Base-by-base conservation (phyloP, 345 rosid genomes). In the Syzygium oleosum region DNA sequence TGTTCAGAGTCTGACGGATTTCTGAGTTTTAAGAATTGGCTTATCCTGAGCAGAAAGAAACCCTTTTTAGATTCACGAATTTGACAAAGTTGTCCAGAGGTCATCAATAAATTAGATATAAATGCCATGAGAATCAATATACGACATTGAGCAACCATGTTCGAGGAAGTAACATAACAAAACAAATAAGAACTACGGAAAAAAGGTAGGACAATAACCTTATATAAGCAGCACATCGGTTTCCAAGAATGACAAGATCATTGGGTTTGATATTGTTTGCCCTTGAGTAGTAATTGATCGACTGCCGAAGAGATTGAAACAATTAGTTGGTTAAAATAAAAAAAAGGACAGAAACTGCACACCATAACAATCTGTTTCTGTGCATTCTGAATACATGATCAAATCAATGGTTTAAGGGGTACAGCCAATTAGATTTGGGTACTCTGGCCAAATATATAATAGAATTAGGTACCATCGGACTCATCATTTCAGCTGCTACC, bases 181-280 rank as follows among this genome's bases (percentile, higher is more conserved):
- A 85, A 86, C 38, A 52, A 38, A 84, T 12, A 55, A 9, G 51
- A 25, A 86, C 87, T 41, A 84, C 31, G 2, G 25, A 43, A 25
- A 53, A 54, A 65, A 58, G 84, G 41, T 13, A 84, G 89, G 79
- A 79, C 41, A 52, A 61, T 38, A 86, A 97, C 99, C 98, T 95
- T 92, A 95, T 91, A 90, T 95, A 95, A 85, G 99, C 93, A 87
- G 98, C 91, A 91, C 98, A 90, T 86, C 99, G 93, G 91, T 95
- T 97, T 86, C 96, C 91, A 85, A 97, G 96, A 90, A 97, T 93
- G 88, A 95, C 77, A 88, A 95, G 94, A 89, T 97, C 98, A 87
- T 88, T 88, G 21, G 97, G 95, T 90, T 95, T 96, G 85, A 97
- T 89, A 79, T 90, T 92, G 88, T 93, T 93, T 86, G 99, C 99